Percentiles rank a stretch among this genome's conserved stretches.
Conservation (phyloP, 768 basidiomycete genomes). For the Termitomyces sp. region DNA sequence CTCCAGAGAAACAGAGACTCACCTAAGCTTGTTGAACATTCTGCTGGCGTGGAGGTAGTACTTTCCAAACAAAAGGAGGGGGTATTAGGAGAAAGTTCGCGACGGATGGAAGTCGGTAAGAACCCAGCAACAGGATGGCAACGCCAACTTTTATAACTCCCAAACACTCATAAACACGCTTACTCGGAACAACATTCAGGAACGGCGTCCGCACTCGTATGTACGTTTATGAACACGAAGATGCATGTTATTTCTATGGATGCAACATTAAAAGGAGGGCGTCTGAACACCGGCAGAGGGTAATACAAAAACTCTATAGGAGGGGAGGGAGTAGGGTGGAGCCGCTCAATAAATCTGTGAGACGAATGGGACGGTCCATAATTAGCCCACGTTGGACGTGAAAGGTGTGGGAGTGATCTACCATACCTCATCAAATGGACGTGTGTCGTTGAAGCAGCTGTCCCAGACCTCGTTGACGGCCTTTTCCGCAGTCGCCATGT, state of each 20-base stretch:
- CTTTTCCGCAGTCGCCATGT: constrained; percentile 73
- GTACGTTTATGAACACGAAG: too few relatives aligned
- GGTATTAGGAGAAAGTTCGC: constrained; percentile 20
- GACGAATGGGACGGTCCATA: not conserved
- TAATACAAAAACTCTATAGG: too few relatives aligned
- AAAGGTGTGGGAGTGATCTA: constrained; percentile 5
- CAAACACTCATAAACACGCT: constrained; percentile 28
- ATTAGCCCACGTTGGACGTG: not conserved
- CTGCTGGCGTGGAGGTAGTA: constrained; percentile 26
- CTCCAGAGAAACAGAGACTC: not conserved
- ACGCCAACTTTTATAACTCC: constrained; percentile 23
- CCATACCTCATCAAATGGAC: constrained; percentile 93
- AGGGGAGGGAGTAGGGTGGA: too few relatives aligned
- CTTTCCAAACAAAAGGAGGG: constrained; percentile 13
- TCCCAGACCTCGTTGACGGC: constrained; percentile 98
- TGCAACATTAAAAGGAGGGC: too few relatives aligned
- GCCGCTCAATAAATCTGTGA: constrained; percentile 27
- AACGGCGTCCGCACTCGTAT: not conserved
- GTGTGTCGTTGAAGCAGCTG: constrained; percentile 91
- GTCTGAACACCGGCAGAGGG: too few relatives aligned
- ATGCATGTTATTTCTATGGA: too few relatives aligned
- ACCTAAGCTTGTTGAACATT: constrained; percentile 9
- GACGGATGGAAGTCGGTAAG: constrained; percentile 21
- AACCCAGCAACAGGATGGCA: not conserved
- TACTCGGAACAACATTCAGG: too few relatives aligned